Evolutionary conservation across 495 filamentous ascomycete species (phyloP).

Genomic region (Delitschia confertaspora): DNA sequence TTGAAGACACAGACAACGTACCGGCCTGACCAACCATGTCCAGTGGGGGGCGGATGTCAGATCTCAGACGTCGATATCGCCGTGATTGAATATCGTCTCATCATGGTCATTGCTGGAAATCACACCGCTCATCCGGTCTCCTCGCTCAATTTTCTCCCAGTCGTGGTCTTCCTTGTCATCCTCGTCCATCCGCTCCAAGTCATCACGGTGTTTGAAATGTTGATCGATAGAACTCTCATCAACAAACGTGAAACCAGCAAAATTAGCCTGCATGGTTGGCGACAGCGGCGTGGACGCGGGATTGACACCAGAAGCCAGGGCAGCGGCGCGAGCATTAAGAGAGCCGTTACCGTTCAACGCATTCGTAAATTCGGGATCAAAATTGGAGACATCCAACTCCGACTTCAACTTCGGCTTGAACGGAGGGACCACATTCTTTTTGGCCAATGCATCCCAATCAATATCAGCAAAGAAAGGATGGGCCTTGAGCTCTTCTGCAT

Average conservation of each 20-base stretch:
- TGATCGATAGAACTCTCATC: slow-evolving; percentile 95
- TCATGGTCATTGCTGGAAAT: slow-evolving; percentile 31
- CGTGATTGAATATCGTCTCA: slow-evolving; percentile 31
- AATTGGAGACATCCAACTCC: slow-evolving; percentile 92
- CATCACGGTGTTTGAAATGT: slow-evolving; percentile 55
- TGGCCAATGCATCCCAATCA: slow-evolving; percentile 76
- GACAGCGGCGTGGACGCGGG: slow-evolving; percentile 82
- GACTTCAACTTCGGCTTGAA: slow-evolving; percentile 97
- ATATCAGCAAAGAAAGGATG: slow-evolving; percentile 93
- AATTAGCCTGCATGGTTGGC: slow-evolving; percentile 93
- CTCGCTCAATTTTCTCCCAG: slow-evolving; percentile 22
- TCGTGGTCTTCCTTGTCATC: slow-evolving; percentile 36
- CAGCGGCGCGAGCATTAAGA: slow-evolving; percentile 78
- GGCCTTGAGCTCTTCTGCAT: slow-evolving; percentile 88
- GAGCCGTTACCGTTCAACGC: slow-evolving; percentile 66
- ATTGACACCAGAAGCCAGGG: slow-evolving; percentile 63
- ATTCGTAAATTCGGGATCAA: slow-evolving; percentile 97
- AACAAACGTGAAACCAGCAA: slow-evolving; percentile 96
- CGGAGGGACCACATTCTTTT: slow-evolving; percentile 89
- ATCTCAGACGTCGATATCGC: slow-evolving; percentile 34
- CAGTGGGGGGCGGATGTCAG: too few relatives aligned
- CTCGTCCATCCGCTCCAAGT: slow-evolving; percentile 62
- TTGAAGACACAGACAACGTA: too few relatives aligned
- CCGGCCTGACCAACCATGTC: too few relatives aligned
- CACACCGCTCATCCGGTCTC: slow-evolving; percentile 36